Conservation (phyloP, 257 asterid genomes). For the Solanum habrochaites region DNA sequence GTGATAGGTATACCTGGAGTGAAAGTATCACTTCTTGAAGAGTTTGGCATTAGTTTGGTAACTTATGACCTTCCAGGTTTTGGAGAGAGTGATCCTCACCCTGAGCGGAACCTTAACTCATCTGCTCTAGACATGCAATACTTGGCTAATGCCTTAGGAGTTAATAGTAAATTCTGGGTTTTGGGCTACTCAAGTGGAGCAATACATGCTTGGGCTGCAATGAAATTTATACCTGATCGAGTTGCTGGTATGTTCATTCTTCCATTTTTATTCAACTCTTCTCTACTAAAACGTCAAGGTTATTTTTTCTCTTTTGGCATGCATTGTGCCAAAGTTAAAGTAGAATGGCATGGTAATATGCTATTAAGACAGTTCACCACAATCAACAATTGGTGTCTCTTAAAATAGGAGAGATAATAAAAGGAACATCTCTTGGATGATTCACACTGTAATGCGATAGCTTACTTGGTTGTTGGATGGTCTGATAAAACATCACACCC, state of each 20-base stretch:
- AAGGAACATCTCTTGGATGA: background rate
- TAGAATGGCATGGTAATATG: background rate
- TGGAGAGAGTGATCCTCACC: conserved; percentile 90
- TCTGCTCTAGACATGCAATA: conserved; percentile 68
- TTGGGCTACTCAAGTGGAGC: conserved; percentile 71
- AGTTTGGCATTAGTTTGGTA: conserved; percentile 69
- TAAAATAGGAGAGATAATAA: background rate
- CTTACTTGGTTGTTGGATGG: background rate
- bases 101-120: conserved; percentile 49
- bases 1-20: conserved; percentile 59
- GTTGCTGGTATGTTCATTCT: conserved; percentile 46
- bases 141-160: conserved; percentile 46
- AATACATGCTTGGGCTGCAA: conserved; percentile 85
- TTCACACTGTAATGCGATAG: background rate
- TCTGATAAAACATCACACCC: background rate
- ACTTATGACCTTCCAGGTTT: conserved; percentile 89
- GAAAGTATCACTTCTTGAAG: conserved; percentile 44
- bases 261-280: background rate
- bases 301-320: background rate
- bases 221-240: conserved; percentile 51
- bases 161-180: conserved; percentile 72
- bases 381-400: background rate
- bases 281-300: background rate
- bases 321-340: background rate
- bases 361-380: background rate